Evolutionary conservation across 129 eudicot genomes (phyloP).

Genomic region (Chrysanthemum seticuspe): DNA sequence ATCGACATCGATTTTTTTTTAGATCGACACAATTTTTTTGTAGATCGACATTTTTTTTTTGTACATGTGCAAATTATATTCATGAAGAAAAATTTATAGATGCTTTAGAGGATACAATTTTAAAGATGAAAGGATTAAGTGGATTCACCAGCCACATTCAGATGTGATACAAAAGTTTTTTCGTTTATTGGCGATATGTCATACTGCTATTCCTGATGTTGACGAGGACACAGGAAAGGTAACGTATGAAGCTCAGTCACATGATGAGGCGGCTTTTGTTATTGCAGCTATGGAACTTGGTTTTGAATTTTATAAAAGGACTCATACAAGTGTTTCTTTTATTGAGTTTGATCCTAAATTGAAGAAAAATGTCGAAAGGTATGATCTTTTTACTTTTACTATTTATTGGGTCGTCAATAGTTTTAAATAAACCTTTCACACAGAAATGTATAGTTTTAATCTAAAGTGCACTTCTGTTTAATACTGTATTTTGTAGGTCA

Average conservation of each 20-base stretch:
- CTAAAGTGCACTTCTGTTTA: background rate
- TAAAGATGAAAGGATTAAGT: conserved; percentile 54
- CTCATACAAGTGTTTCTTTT: conserved; percentile 50
- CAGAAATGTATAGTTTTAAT: background rate
- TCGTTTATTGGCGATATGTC: conserved; percentile 51
- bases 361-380: conserved; percentile 45
- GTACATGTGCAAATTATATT: too few species aligned
- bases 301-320: conserved; percentile 55
- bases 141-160: conserved; percentile 51
- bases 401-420: background rate
- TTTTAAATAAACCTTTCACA: background rate
- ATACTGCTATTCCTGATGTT: conserved; percentile 57
- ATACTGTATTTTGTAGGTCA: conserved; percentile 34
- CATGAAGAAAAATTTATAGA: too few species aligned
- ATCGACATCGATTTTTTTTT: too few species aligned
- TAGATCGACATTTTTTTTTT: too few species aligned
- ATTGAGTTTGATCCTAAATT: conserved; percentile 42
- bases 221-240: conserved; percentile 48
- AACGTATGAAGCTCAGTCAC: conserved; percentile 68
- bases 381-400: conserved; percentile 1
- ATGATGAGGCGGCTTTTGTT: conserved; percentile 65
- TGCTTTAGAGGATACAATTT: conserved; percentile 65
- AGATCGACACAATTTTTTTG: too few species aligned
- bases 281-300: conserved; percentile 70
- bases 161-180: conserved; percentile 53